phyloP scores from a whole-genome alignment of 495 filamentous ascomycete species.

The Penicillium malachiteum region DNA sequence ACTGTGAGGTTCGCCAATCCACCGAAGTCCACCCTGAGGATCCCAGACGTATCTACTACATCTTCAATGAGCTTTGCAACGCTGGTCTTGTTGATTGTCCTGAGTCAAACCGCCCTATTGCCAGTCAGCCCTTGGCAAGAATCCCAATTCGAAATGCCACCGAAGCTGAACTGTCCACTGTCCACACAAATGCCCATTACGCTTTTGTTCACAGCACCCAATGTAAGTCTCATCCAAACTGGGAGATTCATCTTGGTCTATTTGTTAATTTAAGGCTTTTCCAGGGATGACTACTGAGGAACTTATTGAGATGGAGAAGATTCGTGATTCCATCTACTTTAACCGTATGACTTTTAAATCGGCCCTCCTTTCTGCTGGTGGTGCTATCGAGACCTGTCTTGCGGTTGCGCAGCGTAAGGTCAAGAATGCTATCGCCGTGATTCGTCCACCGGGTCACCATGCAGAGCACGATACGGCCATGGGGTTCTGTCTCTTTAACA shows the following conservation, averaged over 20 bases:
- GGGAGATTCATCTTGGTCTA: no score
- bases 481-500: slow-evolving; percentile 98
- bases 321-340: slow-evolving; percentile 85
- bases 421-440: slow-evolving; percentile 92
- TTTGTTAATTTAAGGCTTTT: not conserved
- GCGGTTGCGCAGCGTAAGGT: slow-evolving; percentile 75
- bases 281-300: slow-evolving; percentile 56
- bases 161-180: slow-evolving; percentile 69
- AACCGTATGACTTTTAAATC: slow-evolving; percentile 78
- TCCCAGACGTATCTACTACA: slow-evolving; percentile 82
- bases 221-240: slow-evolving; percentile 32
- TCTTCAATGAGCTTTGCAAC: slow-evolving; percentile 78
- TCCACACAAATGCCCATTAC: slow-evolving; percentile 74
- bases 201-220: slow-evolving; percentile 68
- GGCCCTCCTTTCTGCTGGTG: slow-evolving; percentile 81
- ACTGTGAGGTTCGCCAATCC: slow-evolving; percentile 72
- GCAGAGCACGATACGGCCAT: slow-evolving; percentile 80
- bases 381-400: slow-evolving; percentile 90
- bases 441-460: slow-evolving; percentile 93
- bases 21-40: slow-evolving; percentile 88
- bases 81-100: slow-evolving; percentile 69
- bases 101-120: slow-evolving; percentile 45
- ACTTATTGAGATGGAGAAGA: slow-evolving; percentile 61
- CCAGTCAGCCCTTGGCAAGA: slow-evolving; percentile 64
- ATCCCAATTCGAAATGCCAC: slow-evolving; percentile 76